Evolutionary conservation across 2,329 filamentous ascomycete genomes (phyloP).

Genomic region (Penicillium sp.): DNA sequence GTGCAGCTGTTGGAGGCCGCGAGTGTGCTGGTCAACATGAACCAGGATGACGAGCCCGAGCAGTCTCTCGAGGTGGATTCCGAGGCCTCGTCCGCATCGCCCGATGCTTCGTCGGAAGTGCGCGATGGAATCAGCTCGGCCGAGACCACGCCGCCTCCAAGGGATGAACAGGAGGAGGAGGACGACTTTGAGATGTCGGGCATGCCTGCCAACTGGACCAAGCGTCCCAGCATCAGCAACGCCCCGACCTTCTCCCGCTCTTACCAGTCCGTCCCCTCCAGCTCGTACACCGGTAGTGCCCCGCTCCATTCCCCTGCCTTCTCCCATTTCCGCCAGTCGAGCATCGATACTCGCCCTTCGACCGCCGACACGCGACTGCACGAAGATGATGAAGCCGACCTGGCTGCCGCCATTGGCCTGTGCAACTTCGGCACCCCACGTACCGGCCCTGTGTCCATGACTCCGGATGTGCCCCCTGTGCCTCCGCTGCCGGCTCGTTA

Average conservation of each 20-base stretch:
- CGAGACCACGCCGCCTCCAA: slow-evolving; percentile 88
- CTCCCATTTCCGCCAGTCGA: slow-evolving; percentile 66
- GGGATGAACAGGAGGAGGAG: slow-evolving; percentile 56
- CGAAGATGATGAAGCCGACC: slow-evolving; percentile 78
- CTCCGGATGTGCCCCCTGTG: slow-evolving; percentile 77
- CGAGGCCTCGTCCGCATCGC: slow-evolving; percentile 78
- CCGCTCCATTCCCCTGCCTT: slow-evolving; percentile 49
- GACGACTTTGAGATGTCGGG: slow-evolving; percentile 45
- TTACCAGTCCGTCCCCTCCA: slow-evolving; percentile 68
- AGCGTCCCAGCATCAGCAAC: slow-evolving; percentile 55
- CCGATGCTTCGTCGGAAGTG: slow-evolving; percentile 74
- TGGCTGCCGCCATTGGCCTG: slow-evolving; percentile 85
- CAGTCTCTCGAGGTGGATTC: slow-evolving; percentile 68
- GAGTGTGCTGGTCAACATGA: slow-evolving; percentile 94
- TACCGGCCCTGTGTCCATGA: slow-evolving; percentile 60
- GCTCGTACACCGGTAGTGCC: slow-evolving; percentile 55
- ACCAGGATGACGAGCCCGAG: slow-evolving; percentile 58
- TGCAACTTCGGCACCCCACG: slow-evolving; percentile 83
- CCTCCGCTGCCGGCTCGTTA: slow-evolving; percentile 82
- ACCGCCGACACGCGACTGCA: slow-evolving; percentile 74
- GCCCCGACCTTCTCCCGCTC: slow-evolving; percentile 65
- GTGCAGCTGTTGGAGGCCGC: slow-evolving; percentile 96
- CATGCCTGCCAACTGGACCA: slow-evolving; percentile 51
- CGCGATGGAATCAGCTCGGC: slow-evolving; percentile 75
- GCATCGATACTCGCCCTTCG: slow-evolving; percentile 70